phyloP scores from a whole-genome alignment of 2,329 filamentous ascomycete species.

The Kalaharituber pfeilii region DNA sequence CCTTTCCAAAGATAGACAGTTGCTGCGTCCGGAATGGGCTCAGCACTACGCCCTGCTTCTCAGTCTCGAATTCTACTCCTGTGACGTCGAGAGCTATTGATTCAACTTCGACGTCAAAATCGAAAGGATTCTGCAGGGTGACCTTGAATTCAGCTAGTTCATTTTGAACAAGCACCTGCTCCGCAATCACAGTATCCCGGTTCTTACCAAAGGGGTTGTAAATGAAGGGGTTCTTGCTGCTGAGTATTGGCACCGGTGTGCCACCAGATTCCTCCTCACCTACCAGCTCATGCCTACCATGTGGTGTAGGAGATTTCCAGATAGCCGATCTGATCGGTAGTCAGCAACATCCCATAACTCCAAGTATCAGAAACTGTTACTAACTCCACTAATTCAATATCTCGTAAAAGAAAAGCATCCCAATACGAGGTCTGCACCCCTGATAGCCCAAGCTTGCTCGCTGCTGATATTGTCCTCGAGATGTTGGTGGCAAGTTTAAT shows the following conservation, averaged over 20 bases:
- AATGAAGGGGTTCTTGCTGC: constrained; percentile 60
- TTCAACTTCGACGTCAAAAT: constrained; percentile 81
- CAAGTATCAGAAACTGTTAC: too few species aligned
- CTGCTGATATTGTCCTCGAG: constrained; percentile 61
- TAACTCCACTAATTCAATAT: constrained; percentile 42
- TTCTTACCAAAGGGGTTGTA: constrained; percentile 82
- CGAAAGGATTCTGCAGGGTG: constrained; percentile 83
- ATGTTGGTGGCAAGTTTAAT: constrained; percentile 70
- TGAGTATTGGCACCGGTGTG: constrained; percentile 26
- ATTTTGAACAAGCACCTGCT: constrained; percentile 57
- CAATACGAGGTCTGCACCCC: constrained; percentile 71
- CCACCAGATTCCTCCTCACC: constrained; percentile 26
- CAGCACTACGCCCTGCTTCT: constrained; percentile 47
- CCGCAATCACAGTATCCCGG: constrained; percentile 40
- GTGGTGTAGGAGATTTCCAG: constrained; percentile 44
- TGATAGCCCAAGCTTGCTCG: constrained; percentile 52
- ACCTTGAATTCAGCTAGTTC: constrained; percentile 64
- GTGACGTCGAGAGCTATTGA: constrained; percentile 56
- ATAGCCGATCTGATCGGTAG: constrained; percentile 16
- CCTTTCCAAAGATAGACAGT: constrained; percentile 51
- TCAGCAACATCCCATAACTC: too few species aligned
- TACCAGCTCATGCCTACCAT: constrained; percentile 38
- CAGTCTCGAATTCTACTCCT: constrained; percentile 53
- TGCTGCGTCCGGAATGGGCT: constrained; percentile 72
- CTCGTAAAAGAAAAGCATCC: constrained; percentile 85